These are phyloP conservation scores for Martensiomyces pterosporus DNA, from an alignment of 192 early-diverging fungal genomes.

Conservation along the genomic window DNA sequence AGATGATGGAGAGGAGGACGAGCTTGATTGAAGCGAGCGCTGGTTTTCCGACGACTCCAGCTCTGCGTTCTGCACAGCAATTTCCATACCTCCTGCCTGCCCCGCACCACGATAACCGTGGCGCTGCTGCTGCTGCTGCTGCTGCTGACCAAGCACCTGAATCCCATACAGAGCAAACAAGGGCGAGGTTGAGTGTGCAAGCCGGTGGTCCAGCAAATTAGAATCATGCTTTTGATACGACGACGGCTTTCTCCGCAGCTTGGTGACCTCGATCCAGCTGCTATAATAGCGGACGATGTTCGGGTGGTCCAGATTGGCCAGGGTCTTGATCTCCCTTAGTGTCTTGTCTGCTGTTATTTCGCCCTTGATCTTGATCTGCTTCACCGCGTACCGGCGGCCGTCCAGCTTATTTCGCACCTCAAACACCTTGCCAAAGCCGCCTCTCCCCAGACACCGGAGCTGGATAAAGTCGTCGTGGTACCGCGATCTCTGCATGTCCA, in stretches of 20 bases:
- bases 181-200: not conserved
- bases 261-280: constrained; percentile 82
- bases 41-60: no score
- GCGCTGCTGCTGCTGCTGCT: no score
- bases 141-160: no score
- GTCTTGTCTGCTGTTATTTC: constrained; percentile 65
- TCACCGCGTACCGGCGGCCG: constrained; percentile 87
- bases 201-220: not conserved
- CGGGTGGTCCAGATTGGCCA: constrained; percentile 77
- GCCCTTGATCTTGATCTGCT: constrained; percentile 70
- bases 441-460: constrained; percentile 73
- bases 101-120: no score
- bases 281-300: constrained; percentile 93
- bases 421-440: constrained; percentile 89
- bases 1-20: no score
- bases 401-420: constrained; percentile 85
- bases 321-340: constrained; percentile 85
- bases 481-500: constrained; percentile 51
- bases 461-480: constrained; percentile 85
- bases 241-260: constrained; percentile 11
- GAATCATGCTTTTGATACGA: no score
- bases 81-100: no score
- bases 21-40: no score
- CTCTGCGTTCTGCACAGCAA: no score
- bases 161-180: not conserved